Evolutionary conservation across 2,329 filamentous ascomycete genomes (phyloP), one percentile per base, ranked within the genome.

Genomic region (Aspergillus pseudotamarii): DNA sequence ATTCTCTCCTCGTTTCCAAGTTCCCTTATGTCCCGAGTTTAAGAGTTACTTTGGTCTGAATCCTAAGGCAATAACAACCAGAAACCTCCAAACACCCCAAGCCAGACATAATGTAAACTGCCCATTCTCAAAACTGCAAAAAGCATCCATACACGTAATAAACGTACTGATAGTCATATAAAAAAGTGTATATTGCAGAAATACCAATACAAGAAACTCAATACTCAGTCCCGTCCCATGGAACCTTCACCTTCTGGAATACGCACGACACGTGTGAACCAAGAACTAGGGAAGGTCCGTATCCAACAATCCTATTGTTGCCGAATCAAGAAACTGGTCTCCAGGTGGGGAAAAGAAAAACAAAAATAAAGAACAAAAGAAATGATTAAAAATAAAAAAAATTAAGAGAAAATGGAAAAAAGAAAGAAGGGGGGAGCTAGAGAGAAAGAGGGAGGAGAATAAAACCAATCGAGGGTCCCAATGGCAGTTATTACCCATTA

Each of bases 391-490:
- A 4, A 34, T 12, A 4, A 41, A 43, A 34, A 11, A 34, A 30
- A 34, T 26, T 26, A 26, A 26, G 4, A 30, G 30, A 36, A 36
- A 6, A 14, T n/a, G 6, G 2, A 14, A 2, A 16, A 36, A 14
- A 4, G 16, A 16, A 36, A 6, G 34, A 16, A 36, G 41, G 16
- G 36, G 34, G 36, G 9, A 14, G 21, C 19, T 38, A 48, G 30
- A 34, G 10, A 58, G 32, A 28, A 34, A 41, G 38, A 19, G 16
- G 38, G 26, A 30, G 9, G 21, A 12, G 38, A 5, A 19, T 5
- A 28, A 43, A 38, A 26, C 30, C 62, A 61, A 63, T 62, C 68
- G 66, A 41, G 64, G 36, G 54, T 46, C 28, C 56, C 58, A 60
- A 65, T 66, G 64, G 60, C 64, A 10, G 21, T 19, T n/a, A 51